Evolutionary conservation across 257 asterid genomes (phyloP).

Genomic region (Salvia rosmarinus): DNA sequence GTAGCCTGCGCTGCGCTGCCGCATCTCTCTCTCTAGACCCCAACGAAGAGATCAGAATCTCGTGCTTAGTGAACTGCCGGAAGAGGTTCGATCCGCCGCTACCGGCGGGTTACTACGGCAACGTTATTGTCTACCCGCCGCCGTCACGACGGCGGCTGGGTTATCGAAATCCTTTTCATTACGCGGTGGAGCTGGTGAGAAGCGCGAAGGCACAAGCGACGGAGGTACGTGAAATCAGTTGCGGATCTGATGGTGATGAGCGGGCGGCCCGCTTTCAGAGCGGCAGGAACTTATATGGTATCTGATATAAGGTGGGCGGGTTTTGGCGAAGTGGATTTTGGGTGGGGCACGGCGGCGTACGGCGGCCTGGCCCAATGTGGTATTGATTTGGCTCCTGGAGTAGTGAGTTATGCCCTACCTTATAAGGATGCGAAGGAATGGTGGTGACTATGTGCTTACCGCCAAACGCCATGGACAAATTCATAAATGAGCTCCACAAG

Average conservation of each 20-base stretch:
- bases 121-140: slow-evolving; percentile 43
- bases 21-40: slow-evolving; percentile 47
- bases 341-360: slow-evolving; percentile 62
- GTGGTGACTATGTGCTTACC: slow-evolving; percentile 58
- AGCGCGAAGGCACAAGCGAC: slow-evolving; percentile 43
- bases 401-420: slow-evolving; percentile 49
- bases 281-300: slow-evolving; percentile 13
- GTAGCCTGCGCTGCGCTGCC: slow-evolving; percentile 56
- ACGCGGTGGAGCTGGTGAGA: slow-evolving; percentile 50
- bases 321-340: slow-evolving; percentile 56
- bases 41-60: slow-evolving; percentile 45
- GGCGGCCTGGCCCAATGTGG: slow-evolving; percentile 61
- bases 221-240: slow-evolving; percentile 54
- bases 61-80: slow-evolving; percentile 41
- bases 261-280: slow-evolving; percentile 38
- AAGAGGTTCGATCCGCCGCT: slow-evolving; percentile 45
- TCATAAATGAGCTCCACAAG: slow-evolving; percentile 43
- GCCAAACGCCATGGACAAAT: slow-evolving; percentile 55
- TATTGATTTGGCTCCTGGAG: slow-evolving; percentile 48
- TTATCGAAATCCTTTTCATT: slow-evolving; percentile 37
- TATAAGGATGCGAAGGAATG: slow-evolving; percentile 38
- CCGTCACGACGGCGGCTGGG: slow-evolving; percentile 36
- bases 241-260: slow-evolving; percentile 49
- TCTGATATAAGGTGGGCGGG: slow-evolving; percentile 39
- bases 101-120: slow-evolving; percentile 61